phyloP scores from a whole-genome alignment of 2,329 filamentous ascomycete species.

The Microcera coccophila region DNA sequence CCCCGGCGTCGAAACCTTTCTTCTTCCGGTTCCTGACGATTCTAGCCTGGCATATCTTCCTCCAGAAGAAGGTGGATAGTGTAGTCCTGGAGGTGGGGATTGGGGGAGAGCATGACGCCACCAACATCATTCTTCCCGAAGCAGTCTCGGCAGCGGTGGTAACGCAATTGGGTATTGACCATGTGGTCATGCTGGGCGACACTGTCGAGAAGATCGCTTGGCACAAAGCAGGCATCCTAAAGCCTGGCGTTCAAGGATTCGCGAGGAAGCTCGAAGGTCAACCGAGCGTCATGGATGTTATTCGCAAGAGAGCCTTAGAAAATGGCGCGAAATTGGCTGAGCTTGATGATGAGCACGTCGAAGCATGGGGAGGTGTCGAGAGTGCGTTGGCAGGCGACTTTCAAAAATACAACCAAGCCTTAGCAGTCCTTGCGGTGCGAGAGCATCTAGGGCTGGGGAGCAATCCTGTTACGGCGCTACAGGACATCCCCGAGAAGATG shows the following conservation, averaged over 20 bases:
- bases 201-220: constrained; percentile 79
- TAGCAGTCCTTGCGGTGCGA: constrained; percentile 53
- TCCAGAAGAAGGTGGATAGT: constrained; percentile 68
- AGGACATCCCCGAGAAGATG: constrained; percentile 44
- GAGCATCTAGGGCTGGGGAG: constrained; percentile 47
- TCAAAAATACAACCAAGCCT: constrained; percentile 56
- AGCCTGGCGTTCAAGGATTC: constrained; percentile 48
- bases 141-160: constrained; percentile 69
- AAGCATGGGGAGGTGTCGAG: constrained; percentile 40
- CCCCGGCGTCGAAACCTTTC: constrained; percentile 68
- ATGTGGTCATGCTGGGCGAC: constrained; percentile 73
- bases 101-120: constrained; percentile 88
- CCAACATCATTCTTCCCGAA: constrained; percentile 67
- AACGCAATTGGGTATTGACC: constrained; percentile 80
- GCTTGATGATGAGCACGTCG: constrained; percentile 36
- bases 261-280: constrained; percentile 29
- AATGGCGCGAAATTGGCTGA: constrained; percentile 47
- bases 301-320: constrained; percentile 57
- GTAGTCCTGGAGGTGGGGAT: constrained; percentile 92
- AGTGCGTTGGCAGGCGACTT: constrained; percentile 47
- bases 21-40: constrained; percentile 92
- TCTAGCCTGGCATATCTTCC: constrained; percentile 79
- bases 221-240: constrained; percentile 90
- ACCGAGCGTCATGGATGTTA: constrained; percentile 45
- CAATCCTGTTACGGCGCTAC: constrained; percentile 21